Base-by-base conservation (phyloP, 2,329 filamentous ascomycete genomes). In the Fusarium irregulare region DNA sequence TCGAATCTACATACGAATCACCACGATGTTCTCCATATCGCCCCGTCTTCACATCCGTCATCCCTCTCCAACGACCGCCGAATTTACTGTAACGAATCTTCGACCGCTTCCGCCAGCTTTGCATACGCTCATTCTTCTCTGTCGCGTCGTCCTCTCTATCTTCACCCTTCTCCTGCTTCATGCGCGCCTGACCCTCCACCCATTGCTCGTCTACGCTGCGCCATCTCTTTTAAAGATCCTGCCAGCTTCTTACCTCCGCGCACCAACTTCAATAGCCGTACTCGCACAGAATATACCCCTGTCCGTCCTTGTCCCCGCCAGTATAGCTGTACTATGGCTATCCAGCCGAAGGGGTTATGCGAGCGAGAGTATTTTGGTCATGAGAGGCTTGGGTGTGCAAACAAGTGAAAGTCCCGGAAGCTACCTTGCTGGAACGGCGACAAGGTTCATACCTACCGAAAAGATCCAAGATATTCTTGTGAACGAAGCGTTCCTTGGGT, bases 391-490 rank as follows among this genome's bases (percentile, higher is more conserved):
- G 16, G 96, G 96, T 10, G 91, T 99, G 55, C 96, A 99, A 83
- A 98, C 93, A 4, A 91, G 88, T 10, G 90, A 89, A 28, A 89
- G 90, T 11, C 66, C 79, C 7, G 66, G 65, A 18, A 91, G 89
- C 11, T 93, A 93, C 75, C 84, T 94, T 37, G 78, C 80, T 6
- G 73, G 79, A 20, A 73, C 77, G 47, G 79, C 82, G 57, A 86
- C 86, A 75, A 80, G 87, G 59, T 87, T 90, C 79, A 98, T 99
- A 63, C 95, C 96, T 1, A 97, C 95, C 1, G 92, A 92, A 46
- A 91, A 93, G 80, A 97, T 99, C 61, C 93, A 93, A 77, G 96
- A 99, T 78, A 91, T 99, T 60, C 89, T 98, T 56, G 92, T 99
- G 53, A 94, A 98, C 78, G 96, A 99, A 83, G 96, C 94, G 6